Conservation (phyloP, 2,329 filamentous ascomycete genomes). For the Chaetomium strumarium region DNA sequence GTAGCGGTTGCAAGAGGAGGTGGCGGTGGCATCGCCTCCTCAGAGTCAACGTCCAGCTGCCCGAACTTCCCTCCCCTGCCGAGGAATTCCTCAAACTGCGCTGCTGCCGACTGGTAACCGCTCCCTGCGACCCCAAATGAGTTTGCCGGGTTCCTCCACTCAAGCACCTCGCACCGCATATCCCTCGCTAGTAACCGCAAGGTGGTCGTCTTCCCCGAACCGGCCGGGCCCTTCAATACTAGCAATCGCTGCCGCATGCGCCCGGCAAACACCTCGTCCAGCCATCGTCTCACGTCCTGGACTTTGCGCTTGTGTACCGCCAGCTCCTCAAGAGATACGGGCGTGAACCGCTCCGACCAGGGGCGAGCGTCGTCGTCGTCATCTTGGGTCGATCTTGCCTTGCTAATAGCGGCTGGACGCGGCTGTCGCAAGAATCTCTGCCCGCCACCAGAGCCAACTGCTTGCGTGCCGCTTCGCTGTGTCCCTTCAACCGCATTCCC, state of each 20-base stretch:
- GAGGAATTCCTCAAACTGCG: constrained; percentile 90
- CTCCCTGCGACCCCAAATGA: constrained; percentile 52
- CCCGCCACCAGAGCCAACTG: constrained; percentile 17
- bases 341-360: constrained; percentile 84
- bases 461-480: not conserved
- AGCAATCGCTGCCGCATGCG: constrained; percentile 64
- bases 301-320: constrained; percentile 96
- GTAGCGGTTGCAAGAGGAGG: constrained; percentile 7
- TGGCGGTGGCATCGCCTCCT: constrained; percentile 10
- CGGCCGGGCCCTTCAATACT: constrained; percentile 83
- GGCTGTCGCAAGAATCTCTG: constrained; percentile 18
- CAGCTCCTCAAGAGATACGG: constrained; percentile 69
- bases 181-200: constrained; percentile 69
- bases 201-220: constrained; percentile 89
- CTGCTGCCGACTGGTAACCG: constrained; percentile 63
- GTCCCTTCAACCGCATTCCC: not conserved
- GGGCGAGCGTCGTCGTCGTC: constrained; percentile 62
- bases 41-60: constrained; percentile 33
- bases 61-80: constrained; percentile 74
- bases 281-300: constrained; percentile 74
- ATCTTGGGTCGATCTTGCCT: constrained; percentile 26
- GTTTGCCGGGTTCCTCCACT: constrained; percentile 82
- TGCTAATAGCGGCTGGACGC: not conserved
- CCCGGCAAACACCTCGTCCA: constrained; percentile 66
- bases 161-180: constrained; percentile 70